Percentiles rank a stretch among this genome's conserved stretches.
Evolutionary conservation across 2,329 filamentous ascomycete species (phyloP).

Genomic region (Beauveria asiatica): DNA sequence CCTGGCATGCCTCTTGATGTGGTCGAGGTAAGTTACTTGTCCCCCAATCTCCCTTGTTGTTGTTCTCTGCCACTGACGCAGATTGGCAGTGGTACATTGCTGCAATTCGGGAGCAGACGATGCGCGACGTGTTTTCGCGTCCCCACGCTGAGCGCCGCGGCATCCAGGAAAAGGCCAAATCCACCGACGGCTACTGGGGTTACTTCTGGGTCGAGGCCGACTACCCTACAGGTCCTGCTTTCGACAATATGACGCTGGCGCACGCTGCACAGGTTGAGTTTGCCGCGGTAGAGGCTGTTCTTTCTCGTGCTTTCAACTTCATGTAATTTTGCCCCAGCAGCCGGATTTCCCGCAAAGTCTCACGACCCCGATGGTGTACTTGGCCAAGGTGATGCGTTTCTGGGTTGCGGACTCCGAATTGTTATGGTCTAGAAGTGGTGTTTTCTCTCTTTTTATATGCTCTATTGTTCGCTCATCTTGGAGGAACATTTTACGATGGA

Average conservation of each 20-base stretch:
- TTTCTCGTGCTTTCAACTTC: constrained; percentile 32
- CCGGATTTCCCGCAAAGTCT: too few relatives aligned
- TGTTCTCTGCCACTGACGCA: not conserved
- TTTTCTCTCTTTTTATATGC: not conserved
- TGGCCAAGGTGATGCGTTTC: too few relatives aligned
- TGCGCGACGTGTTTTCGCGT: constrained; percentile 29
- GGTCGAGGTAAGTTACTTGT: constrained; percentile 38
- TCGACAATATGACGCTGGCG: constrained; percentile 41
- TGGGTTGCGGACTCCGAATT: too few relatives aligned
- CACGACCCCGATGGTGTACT: too few relatives aligned
- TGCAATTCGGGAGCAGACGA: constrained; percentile 45
- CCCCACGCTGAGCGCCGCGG: constrained; percentile 33
- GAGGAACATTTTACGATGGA: constrained; percentile 1
- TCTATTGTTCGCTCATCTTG: not conserved
- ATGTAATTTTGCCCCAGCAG: not conserved
- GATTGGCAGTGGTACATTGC: constrained; percentile 45
- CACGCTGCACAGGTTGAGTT: constrained; percentile 39
- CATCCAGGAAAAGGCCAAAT: constrained; percentile 23
- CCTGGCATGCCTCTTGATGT: constrained; percentile 41
- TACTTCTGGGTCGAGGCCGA: constrained; percentile 42
- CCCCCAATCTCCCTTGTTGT: not conserved
- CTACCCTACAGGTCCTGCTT: constrained; percentile 30
- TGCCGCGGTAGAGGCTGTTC: constrained; percentile 38
- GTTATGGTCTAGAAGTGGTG: not conserved
- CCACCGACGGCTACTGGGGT: constrained; percentile 41